These are phyloP conservation scores for Diaporthe vexans DNA, from an alignment of 2,329 filamentous ascomycete species.

Conservation along the genomic window DNA sequence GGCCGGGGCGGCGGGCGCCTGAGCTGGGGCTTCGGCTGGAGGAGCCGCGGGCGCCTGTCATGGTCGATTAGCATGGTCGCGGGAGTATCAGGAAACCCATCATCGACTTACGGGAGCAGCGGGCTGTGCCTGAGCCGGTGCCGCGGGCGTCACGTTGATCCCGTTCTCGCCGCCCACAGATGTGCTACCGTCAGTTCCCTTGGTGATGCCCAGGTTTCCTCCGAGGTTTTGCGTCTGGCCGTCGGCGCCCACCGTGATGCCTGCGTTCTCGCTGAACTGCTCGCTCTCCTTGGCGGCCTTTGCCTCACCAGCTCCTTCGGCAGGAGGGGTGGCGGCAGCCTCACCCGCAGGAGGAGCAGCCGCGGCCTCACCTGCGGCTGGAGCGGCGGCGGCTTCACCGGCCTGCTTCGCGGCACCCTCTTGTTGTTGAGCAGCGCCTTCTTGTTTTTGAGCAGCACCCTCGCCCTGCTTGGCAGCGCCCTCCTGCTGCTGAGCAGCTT, in stretches of 20 bases:
- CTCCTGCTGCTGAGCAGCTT: neutral
- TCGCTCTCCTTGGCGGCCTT: slow-evolving; percentile 39
- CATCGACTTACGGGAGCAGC: slow-evolving; percentile 4
- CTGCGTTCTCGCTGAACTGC: slow-evolving; percentile 41
- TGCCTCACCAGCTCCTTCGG: slow-evolving; percentile 12
- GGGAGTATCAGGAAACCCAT: too few species aligned
- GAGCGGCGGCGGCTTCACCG: too few species aligned
- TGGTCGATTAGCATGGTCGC: too few species aligned
- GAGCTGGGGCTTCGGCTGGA: slow-evolving; percentile 13
- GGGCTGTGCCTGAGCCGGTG: slow-evolving; percentile 7
- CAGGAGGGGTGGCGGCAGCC: neutral
- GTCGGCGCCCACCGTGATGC: slow-evolving; percentile 37
- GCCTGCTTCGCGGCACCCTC: neutral
- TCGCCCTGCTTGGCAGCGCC: slow-evolving; percentile 29
- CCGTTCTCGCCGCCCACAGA: slow-evolving; percentile 40
- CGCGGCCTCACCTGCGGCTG: too few species aligned
- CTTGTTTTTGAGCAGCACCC: neutral
- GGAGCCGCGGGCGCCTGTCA: neutral
- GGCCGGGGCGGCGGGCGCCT: slow-evolving; percentile 1
- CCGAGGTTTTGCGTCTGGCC: slow-evolving; percentile 38
- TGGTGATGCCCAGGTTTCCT: slow-evolving; percentile 40
- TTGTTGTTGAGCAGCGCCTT: neutral
- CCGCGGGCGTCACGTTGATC: slow-evolving; percentile 36
- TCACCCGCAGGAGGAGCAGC: neutral
- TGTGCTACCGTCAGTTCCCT: slow-evolving; percentile 37